Evolutionary conservation across 2,329 filamentous ascomycete species (phyloP), one percentile per base, ranked within the genome.

Genomic region (Fusarium sp.): DNA sequence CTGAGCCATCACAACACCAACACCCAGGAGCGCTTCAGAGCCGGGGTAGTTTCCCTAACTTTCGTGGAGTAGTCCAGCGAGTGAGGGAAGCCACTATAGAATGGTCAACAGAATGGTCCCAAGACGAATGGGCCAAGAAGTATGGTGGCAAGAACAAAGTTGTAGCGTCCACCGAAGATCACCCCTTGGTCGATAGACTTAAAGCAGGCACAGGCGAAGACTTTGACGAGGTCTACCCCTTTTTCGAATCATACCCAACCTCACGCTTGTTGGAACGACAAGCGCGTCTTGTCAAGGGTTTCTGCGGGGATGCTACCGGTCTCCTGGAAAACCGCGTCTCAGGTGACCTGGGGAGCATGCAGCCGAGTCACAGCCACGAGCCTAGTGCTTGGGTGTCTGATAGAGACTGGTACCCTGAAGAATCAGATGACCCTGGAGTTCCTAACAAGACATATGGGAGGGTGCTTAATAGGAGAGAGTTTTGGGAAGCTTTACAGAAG

Each of bases 301-400:
- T 63, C 6, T 63, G 60, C 21, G 55, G 26, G 2, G 35, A 57
- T 6, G 43, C 12, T 18, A 9, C 33, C 16, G 15, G 8, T 35
- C 16, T 18, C 8, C 16, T 18, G 33, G 16, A 21, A 10, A 31
- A 21, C 28, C 3, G 29, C 2, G 3, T 35, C 11, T 20, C 42
- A 3, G 23, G 3, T 11, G 31, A 49, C 2, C 9, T n/a, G 8
- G 31, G 2, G 5, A 18, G 5, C 3, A 6, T 18, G 7, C 35
- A n/a, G 13, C 21, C 16, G 2, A 8, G 6, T 9, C 20, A n/a
- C 15, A 9, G 16, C 8, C n/a, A 37, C 12, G 39, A 52, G 12
- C 21, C 59, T 2, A 44, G 13, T 26, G 54, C 54, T 6, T 63
- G 59, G 59, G 59, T 58, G 15, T 63, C 59, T 6, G 59, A 63